Evolutionary conservation across 208 protist genomes (phyloP).

Genomic region (Wallacemonas rigidus): DNA sequence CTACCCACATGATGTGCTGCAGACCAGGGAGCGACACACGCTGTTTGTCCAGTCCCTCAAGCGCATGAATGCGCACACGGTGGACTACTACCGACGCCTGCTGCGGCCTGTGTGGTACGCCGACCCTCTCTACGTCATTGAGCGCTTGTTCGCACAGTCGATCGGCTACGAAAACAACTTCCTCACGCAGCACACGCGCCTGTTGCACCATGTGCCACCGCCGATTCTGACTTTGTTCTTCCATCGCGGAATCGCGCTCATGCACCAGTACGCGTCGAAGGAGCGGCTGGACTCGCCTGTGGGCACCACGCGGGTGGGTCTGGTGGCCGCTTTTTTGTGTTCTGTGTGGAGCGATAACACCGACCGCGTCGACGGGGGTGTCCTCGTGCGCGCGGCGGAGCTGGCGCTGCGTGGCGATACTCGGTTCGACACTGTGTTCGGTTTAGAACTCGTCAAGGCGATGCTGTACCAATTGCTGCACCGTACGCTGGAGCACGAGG

Average conservation of each 20-base stretch:
- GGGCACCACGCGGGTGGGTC: constrained; percentile 38
- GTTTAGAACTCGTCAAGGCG: constrained; percentile 62
- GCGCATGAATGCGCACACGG: constrained; percentile 63
- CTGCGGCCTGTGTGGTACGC: constrained; percentile 65
- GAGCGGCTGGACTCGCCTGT: constrained; percentile 38
- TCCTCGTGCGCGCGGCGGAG: constrained; percentile 65
- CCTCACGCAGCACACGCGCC: constrained; percentile 58
- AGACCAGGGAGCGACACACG: constrained; percentile 57
- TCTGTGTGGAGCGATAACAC: constrained; percentile 63
- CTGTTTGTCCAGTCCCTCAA: constrained; percentile 75
- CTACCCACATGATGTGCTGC: constrained; percentile 60
- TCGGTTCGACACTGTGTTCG: constrained; percentile 49
- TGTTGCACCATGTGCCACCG: constrained; percentile 54
- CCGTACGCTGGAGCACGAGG: constrained; percentile 60
- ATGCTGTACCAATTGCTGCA: constrained; percentile 56
- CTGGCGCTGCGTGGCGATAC: constrained; percentile 52
- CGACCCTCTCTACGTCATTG: constrained; percentile 64
- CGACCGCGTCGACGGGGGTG: constrained; percentile 27
- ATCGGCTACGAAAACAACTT: constrained; percentile 85
- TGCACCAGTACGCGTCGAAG: constrained; percentile 52
- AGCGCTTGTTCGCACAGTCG: constrained; percentile 69
- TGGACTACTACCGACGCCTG: constrained; percentile 49
- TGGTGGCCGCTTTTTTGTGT: constrained; percentile 57
- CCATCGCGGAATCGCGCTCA: constrained; percentile 49
- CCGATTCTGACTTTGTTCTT: constrained; percentile 61